Evolutionary conservation across 441 rosid genomes (phyloP), one percentile per base, ranked within the genome.

Genomic region (Pelargonium australe): DNA sequence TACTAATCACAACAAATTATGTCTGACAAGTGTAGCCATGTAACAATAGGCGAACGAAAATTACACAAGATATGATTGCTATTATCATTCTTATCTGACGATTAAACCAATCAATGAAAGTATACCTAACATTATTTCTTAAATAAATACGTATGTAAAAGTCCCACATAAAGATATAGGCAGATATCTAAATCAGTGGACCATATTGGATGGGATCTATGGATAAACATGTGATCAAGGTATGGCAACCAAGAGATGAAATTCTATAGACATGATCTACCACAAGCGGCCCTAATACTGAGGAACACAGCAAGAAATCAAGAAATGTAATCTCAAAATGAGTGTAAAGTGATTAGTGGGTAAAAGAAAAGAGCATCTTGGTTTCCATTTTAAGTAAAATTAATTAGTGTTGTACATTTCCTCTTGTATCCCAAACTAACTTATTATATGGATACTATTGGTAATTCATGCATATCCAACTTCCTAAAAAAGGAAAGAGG

Each of bases 1-100:
- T 63, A 80, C 55, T 49, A 49, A 49, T 49, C 55, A 49, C 7
- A 11, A 49, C 55, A 49, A 49, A 49, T 49, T 49, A 58, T 53
- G 60, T 53, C 23, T 37, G 60, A 53, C 17, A 53, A 53, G 60
- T 37, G 41, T 14, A 53, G 5, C 20, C 60, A 13, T 53, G 7
- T 53, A 53, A 14, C 60, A 16, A 53, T 17, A 53, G 60, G 17
- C 17, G 3, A 57, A 57, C 17, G 62, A 17, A 57, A 57, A 57
- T 57, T 20, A 57, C 60, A 53, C 16, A 14, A 14, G 2, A 14
- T n/a, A 13, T 53, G 60, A n/a, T 14, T 6, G 41, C 8, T 37
- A 37, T 37, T 53, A 14, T 53, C 60, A 53, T 53, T 53, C 60
- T 53, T 4, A 17, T 53, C 23, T 37, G 28, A 57, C 19, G 63